A percentile compares a stretch with the other conserved stretches of the same genome.
These are phyloP conservation scores for Triticum timopheevii DNA, from an alignment of 176 grass and related monocot species.

Conservation along the genomic window DNA sequence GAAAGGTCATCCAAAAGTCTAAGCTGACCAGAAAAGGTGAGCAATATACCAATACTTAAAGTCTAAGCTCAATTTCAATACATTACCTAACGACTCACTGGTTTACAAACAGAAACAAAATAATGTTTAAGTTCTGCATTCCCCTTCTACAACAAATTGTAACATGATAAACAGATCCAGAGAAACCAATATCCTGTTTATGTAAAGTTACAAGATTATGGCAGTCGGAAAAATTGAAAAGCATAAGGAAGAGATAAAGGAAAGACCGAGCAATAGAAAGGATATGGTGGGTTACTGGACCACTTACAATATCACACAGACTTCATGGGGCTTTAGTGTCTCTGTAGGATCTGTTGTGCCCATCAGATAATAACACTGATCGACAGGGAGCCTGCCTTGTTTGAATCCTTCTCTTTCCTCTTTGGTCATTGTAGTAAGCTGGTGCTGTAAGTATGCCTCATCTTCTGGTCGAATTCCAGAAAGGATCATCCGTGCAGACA, in stretches of 20 bases:
- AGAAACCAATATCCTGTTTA: not conserved
- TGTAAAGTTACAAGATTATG: not conserved
- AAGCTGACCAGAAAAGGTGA: not conserved
- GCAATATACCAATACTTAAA: not conserved
- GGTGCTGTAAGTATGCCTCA: slow-evolving; percentile 42
- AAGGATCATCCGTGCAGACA: slow-evolving; percentile 62
- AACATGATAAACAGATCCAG: slow-evolving; percentile 10
- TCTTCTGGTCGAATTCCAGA: slow-evolving; percentile 56
- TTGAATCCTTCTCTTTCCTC: slow-evolving; percentile 48
- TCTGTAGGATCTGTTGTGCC: slow-evolving; percentile 64
- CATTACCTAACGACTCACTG: not conserved
- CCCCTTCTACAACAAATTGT: slow-evolving; percentile 4
- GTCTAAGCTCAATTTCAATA: not conserved
- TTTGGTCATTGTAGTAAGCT: slow-evolving; percentile 29
- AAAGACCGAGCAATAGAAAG: not conserved
- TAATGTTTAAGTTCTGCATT: not conserved
- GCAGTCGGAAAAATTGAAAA: not conserved
- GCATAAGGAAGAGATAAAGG: not conserved
- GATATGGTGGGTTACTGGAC: not conserved
- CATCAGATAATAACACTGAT: slow-evolving; percentile 64
- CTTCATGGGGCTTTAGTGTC: slow-evolving; percentile 52
- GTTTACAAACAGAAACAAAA: not conserved
- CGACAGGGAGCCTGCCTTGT: slow-evolving; percentile 52
- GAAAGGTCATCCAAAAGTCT: not conserved
- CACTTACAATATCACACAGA: slow-evolving; percentile 70